Evolutionary conservation across 225 moss, liverwort and hornwort species (phyloP).

Genomic region (Bryoerythrophyllum caledonicum): DNA sequence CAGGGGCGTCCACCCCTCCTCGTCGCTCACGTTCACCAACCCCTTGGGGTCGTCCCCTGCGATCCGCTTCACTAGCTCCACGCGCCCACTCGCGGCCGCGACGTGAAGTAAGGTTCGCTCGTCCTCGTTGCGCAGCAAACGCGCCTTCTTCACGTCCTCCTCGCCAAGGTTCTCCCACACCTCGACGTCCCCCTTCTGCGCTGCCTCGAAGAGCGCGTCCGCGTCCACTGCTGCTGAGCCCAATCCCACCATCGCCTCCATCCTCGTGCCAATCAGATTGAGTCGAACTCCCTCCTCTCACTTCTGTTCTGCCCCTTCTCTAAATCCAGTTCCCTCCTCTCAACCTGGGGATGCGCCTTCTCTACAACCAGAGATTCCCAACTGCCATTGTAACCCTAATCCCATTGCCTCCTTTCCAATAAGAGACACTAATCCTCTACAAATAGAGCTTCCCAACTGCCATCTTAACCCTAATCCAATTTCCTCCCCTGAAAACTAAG

Average conservation of each 20-base stretch:
- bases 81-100: conserved; percentile 68
- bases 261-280: neutral
- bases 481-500: neutral
- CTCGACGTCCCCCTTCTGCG: conserved; percentile 49
- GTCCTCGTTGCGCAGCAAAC: conserved; percentile 77
- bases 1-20: conserved; percentile 96
- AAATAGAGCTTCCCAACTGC: neutral
- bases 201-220: conserved; percentile 67
- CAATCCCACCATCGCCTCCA: conserved; percentile 64
- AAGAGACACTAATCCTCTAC: neutral
- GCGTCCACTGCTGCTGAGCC: conserved; percentile 22
- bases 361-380: neutral
- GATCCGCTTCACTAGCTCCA: conserved; percentile 59
- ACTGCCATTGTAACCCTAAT: neutral
- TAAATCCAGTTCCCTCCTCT: too few relatives aligned
- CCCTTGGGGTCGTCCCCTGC: conserved; percentile 51
- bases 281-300: neutral
- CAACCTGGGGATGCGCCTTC: neutral
- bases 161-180: conserved; percentile 54
- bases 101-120: conserved; percentile 83
- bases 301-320: too few relatives aligned
- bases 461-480: neutral
- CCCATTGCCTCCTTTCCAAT: neutral
- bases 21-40: conserved; percentile 77
- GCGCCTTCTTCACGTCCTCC: conserved; percentile 54